Conservation (phyloP, 2,329 filamentous ascomycete genomes). For the Stenocarpella maydis region DNA sequence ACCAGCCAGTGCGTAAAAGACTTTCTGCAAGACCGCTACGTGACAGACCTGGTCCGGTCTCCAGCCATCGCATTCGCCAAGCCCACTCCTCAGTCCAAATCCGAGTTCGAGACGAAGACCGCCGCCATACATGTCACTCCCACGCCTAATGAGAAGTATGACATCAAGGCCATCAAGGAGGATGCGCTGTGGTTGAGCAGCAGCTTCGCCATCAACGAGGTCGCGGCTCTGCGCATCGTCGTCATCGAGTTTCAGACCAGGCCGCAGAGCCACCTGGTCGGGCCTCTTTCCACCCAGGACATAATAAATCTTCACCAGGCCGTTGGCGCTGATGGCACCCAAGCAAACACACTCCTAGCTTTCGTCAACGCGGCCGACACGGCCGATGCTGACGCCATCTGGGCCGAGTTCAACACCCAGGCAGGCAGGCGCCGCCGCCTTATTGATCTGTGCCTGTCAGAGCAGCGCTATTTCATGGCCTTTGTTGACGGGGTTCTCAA, state of each 20-base stretch:
- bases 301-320: slow-evolving; percentile 78
- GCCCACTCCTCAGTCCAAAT: slow-evolving; percentile 69
- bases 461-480: slow-evolving; percentile 74
- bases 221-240: slow-evolving; percentile 81
- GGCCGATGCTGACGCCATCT: slow-evolving; percentile 62
- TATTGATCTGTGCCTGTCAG: slow-evolving; percentile 74
- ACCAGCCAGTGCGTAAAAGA: slow-evolving; percentile 63
- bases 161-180: slow-evolving; percentile 81
- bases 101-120: slow-evolving; percentile 82
- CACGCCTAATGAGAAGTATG: slow-evolving; percentile 70
- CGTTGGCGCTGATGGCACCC: slow-evolving; percentile 69
- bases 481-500: slow-evolving; percentile 65
- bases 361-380: slow-evolving; percentile 57
- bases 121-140: slow-evolving; percentile 85
- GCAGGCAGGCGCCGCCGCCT: slow-evolving; percentile 72
- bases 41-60: slow-evolving; percentile 72
- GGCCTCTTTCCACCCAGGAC: slow-evolving; percentile 80
- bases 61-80: slow-evolving; percentile 73
- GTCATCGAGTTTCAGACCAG: slow-evolving; percentile 86
- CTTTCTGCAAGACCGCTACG: slow-evolving; percentile 77
- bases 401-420: slow-evolving; percentile 67
- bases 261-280: slow-evolving; percentile 74
- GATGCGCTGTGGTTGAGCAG: slow-evolving; percentile 89
- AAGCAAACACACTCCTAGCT: slow-evolving; percentile 64
- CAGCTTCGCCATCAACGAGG: slow-evolving; percentile 78